phyloP scores from a whole-genome alignment of 441 rosid species.

The Croton laevigatus region DNA sequence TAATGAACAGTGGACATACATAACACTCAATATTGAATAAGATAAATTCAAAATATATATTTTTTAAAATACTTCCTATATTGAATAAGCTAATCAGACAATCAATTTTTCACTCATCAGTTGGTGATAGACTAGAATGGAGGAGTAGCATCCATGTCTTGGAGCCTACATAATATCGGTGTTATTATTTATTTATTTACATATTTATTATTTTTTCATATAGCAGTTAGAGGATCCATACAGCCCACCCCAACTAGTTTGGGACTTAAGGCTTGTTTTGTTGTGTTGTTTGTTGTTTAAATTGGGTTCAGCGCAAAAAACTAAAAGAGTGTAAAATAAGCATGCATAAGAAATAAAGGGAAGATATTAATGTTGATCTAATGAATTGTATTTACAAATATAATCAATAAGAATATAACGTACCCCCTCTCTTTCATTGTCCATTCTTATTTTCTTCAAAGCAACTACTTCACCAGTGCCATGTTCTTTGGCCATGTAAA shows the following conservation, averaged over 20 bases:
- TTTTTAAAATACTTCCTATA: background rate
- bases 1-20: background rate
- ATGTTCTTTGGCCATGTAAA: conserved; percentile 78
- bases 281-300: background rate
- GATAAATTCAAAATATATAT: too few relatives aligned
- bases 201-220: too few relatives aligned
- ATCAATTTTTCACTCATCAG: background rate
- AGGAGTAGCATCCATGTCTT: too few relatives aligned
- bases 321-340: background rate
- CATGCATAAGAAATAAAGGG: background rate
- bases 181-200: too few relatives aligned
- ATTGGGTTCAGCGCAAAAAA: background rate
- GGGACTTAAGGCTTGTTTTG: too few relatives aligned
- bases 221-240: too few relatives aligned
- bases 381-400: background rate
- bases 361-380: background rate
- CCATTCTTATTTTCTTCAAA: conserved; percentile 77
- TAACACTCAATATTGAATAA: background rate
- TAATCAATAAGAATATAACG: conserved; percentile 4
- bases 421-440: conserved; percentile 83
- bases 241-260: too few relatives aligned
- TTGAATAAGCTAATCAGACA: background rate
- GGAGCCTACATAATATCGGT: too few relatives aligned
- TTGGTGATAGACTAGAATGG: too few relatives aligned
- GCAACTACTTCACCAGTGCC: conserved; percentile 67